Evolutionary conservation across 768 basidiomycete genomes (phyloP), one percentile per base, ranked within the genome.

Genomic region (Arthromyces matolae): DNA sequence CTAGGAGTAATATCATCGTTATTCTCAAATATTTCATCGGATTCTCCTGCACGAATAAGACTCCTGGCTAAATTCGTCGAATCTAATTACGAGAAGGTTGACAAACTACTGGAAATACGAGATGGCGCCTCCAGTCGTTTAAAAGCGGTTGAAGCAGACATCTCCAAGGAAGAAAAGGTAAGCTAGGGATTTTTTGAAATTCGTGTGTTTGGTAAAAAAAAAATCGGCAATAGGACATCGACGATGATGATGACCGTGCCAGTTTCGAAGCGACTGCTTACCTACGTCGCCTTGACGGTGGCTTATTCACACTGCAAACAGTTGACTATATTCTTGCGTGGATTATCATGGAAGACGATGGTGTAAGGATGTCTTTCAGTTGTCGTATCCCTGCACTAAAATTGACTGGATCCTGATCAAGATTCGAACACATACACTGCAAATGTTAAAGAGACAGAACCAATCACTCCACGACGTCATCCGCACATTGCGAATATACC

Each of bases 301-400:
- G 96, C 0, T 67, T 96, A 35, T 93, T 89, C 61, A 87, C 86
- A 1, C 66, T 98, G 7, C 95, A 98, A 60, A 92, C 85, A 14
- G 79, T 92, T 32, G 95, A 98, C 64, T 97, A 94, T 57, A 88
- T 97, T 50, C 67, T 97, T 31, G 93, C 89, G 5, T 99, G 96
- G 96, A 67, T 97, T 22, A 78, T 83, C 46, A 94, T 97, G 93
- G 96, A 99, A 68, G 95, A 98, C 57, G 95, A 98, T 58, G 96
- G 95, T 29, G 96, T 96, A 70, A 47, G 89, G 13, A 22, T 33
- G 19, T 2, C 19, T 3, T 18, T 67, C 4, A 0, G 50, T 12
- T 51, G 34, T 20, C 34, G 35, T 16, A 23, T 7, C 28, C 20
- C 28, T 39, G 49, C 39, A 37, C 13, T 20, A 27, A 39, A 31